Percentiles rank a stretch among this genome's conserved stretches.
Evolutionary conservation across 495 filamentous ascomycete species (phyloP).

Genomic region (Glutinoglossum americanum): DNA sequence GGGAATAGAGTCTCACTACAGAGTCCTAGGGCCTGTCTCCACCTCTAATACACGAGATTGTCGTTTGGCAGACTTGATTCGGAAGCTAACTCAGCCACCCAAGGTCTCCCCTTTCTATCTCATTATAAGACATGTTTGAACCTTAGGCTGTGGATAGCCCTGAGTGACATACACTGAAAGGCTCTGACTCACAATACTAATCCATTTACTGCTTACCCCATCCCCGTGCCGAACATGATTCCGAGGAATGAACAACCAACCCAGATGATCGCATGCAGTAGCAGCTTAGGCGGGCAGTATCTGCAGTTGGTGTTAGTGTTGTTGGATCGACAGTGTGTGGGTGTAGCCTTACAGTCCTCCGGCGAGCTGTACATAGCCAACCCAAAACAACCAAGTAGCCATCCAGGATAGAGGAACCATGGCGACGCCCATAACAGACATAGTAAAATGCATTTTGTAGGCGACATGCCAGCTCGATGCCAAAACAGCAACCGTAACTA

Average conservation of each 20-base stretch:
- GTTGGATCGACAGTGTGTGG: neutral
- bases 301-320: neutral
- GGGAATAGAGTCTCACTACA: too few species aligned
- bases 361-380: neutral
- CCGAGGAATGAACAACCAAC: neutral
- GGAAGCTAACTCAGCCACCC: too few species aligned
- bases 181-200: too few species aligned
- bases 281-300: neutral
- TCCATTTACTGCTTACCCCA: neutral
- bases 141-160: too few species aligned
- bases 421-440: neutral
- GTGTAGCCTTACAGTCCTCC: neutral
- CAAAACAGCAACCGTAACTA: neutral
- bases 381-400: neutral
- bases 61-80: too few species aligned
- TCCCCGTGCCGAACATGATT: neutral
- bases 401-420: neutral
- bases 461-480: neutral
- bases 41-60: too few species aligned
- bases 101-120: too few species aligned
- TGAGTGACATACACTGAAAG: too few species aligned
- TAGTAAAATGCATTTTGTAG: neutral
- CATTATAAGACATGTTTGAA: too few species aligned
- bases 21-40: too few species aligned
- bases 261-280: neutral